Evolutionary conservation across 371 early-diverging fungal genomes (phyloP).

Genomic region (Massospora cicadina): DNA sequence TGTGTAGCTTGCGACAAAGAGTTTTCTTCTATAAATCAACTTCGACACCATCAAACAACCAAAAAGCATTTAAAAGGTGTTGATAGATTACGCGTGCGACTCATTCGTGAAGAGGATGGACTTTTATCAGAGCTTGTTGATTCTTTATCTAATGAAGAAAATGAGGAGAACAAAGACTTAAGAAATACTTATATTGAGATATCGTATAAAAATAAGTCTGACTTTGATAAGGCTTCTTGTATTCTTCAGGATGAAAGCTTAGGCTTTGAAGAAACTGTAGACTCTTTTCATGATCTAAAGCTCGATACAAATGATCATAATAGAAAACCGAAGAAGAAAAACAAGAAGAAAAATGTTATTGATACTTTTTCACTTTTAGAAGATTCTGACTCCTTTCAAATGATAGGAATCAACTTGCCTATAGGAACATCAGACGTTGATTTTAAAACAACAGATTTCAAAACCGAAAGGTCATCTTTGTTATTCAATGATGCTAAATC

Average conservation of each 20-base stretch:
- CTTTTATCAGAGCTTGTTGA: neutral
- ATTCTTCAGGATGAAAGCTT: too few species aligned
- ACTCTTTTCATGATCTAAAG: neutral
- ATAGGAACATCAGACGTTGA: neutral
- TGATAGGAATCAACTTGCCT: neutral
- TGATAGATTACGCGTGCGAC: neutral
- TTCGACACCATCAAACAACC: slow-evolving; percentile 52
- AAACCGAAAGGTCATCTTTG: neutral
- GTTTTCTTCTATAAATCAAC: slow-evolving; percentile 56
- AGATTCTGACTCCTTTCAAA: neutral
- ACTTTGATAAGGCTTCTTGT: too few species aligned
- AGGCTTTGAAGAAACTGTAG: neutral
- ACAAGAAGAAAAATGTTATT: neutral
- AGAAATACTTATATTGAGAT: too few species aligned
- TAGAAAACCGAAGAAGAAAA: neutral
- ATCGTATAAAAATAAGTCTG: too few species aligned
- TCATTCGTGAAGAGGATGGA: neutral
- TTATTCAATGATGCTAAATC: neutral
- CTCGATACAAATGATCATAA: neutral
- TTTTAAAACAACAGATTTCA: neutral
- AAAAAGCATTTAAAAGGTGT: slow-evolving; percentile 44
- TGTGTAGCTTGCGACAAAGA: slow-evolving; percentile 69
- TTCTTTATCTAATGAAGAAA: neutral
- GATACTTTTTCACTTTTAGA: neutral
- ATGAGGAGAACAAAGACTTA: too few species aligned